Evolutionary conservation across 306 rosid species (phyloP).

Genomic region (Quercus engelmannii): DNA sequence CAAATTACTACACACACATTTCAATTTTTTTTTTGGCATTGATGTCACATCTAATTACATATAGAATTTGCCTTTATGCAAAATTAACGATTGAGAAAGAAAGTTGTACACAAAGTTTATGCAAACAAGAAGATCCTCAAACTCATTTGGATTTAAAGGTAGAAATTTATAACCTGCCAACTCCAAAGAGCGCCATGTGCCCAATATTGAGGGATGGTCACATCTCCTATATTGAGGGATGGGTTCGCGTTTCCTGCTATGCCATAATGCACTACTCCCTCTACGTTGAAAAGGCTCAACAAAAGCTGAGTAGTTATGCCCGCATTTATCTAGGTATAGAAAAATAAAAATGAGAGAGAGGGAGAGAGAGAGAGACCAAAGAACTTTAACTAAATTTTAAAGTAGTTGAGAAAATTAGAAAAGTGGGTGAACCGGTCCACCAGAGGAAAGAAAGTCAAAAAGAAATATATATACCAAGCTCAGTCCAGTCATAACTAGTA

Average conservation of each 20-base stretch:
- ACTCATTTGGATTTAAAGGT: too few species aligned
- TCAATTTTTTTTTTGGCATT: too few species aligned
- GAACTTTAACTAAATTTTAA: too few species aligned
- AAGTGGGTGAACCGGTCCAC: too few species aligned
- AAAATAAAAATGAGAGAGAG: not conserved
- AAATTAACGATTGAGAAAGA: too few species aligned
- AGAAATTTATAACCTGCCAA: slow-evolving; percentile 53
- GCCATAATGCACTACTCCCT: slow-evolving; percentile 71
- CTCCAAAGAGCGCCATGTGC: slow-evolving; percentile 60
- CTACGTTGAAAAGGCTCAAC: slow-evolving; percentile 40
- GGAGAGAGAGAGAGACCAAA: too few species aligned
- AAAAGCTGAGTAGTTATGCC: slow-evolving; percentile 60
- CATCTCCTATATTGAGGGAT: slow-evolving; percentile 55
- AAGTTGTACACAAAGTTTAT: too few species aligned
- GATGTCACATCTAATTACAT: too few species aligned
- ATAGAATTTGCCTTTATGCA: too few species aligned
- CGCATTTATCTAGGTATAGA: slow-evolving; percentile 42
- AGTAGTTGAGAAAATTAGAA: not conserved
- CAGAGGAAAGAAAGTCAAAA: not conserved
- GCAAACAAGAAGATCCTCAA: too few species aligned
- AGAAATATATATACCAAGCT: slow-evolving; percentile 18
- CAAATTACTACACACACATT: too few species aligned
- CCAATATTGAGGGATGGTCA: slow-evolving; percentile 48
- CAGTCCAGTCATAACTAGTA: slow-evolving; percentile 38
- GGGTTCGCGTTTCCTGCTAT: slow-evolving; percentile 74